Base-by-base conservation (phyloP, 768 basidiomycete genomes). In the Rickenella mellea region DNA sequence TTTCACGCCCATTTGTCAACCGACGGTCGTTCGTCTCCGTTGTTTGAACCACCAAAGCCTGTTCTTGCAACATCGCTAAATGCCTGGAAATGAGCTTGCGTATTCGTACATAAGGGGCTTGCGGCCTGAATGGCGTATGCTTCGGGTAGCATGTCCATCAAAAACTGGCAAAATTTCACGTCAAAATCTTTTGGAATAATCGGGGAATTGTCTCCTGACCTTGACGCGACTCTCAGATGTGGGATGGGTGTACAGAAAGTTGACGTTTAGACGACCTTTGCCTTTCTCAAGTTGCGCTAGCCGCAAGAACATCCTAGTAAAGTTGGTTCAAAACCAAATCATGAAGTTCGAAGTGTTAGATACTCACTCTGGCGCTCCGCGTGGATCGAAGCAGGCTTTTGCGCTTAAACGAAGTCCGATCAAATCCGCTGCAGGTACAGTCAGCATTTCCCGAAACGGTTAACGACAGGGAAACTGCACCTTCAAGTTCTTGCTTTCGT, bases 321-420 rank as follows among this genome's bases (percentile, higher is more conserved):
- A 36, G 3, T 3, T 3, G 19, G 24, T 10, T 36, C 8, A 36
- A 22, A 7, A 15, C 29, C 10, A 10, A 30, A 36, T 36, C 12
- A 22, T 14, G 24, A n/a, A n/a, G n/a, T 26, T 38, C 24, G 41
- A 44, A 14, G n/a, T 22, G 38, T 14, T 25, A 35, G 21, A 40
- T 2, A 58, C 74, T 51, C 52, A 91, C 89, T 71, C 69, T 10
- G 84, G 77, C 3, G 87, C 74, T 17, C 80, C 84, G 14, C 59
- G 64, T 0, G 93, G 92, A 54, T 97, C 74, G 56, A 78, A 97
- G 61, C 93, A 98, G 0, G 91, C 93, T 50, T 70, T 73, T 39
- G 88, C 71, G 65, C 83, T 83, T 21, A 97, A 67, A 5, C 71
- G 70, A 35, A 97, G 59, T 6, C 94, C 93, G 39, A 98, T 83